A percentile compares a stretch with the other conserved stretches of the same genome.
Conservation (phyloP, 805 yeast species). For the Cyberlindnera mississippiensis region DNA sequence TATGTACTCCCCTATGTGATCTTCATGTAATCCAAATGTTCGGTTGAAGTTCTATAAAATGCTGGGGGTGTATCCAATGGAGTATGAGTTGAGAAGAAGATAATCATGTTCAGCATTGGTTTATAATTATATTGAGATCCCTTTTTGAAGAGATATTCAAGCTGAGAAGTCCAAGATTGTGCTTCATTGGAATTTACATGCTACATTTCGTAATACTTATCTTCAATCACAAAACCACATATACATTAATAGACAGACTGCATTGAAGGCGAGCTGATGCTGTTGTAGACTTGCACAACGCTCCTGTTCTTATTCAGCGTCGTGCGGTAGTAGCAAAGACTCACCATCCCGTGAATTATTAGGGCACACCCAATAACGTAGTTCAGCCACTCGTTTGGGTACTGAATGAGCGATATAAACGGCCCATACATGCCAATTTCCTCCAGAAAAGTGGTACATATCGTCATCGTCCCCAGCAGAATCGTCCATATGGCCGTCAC, state of each 20-base stretch:
- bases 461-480: slow-evolving; percentile 27
- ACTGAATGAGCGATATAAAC: slow-evolving; percentile 3
- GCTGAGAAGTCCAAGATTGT: too few relatives aligned
- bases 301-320: slow-evolving; percentile 1
- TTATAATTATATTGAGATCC: too few relatives aligned
- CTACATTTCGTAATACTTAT: too few relatives aligned
- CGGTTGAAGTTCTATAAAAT: too few relatives aligned
- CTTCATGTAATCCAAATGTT: too few relatives aligned
- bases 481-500: slow-evolving; percentile 44
- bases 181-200: too few relatives aligned
- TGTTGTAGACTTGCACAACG: slow-evolving; percentile 16
- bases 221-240: too few relatives aligned
- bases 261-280: slow-evolving; percentile 16
- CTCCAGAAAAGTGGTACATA: not conserved
- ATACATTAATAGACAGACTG: slow-evolving; percentile 8
- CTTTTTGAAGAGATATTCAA: too few relatives aligned
- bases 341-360: slow-evolving; percentile 1
- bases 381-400: not conserved
- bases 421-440: not conserved
- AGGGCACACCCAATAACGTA: not conserved
- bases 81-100: too few relatives aligned
- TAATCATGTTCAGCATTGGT: too few relatives aligned
- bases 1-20: too few relatives aligned
- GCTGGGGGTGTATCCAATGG: too few relatives aligned
- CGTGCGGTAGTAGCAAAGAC: not conserved